Evolutionary conservation across 192 early-diverging fungal genomes (phyloP), one percentile per base, ranked within the genome.

Genomic region (Coemansia furcata): DNA sequence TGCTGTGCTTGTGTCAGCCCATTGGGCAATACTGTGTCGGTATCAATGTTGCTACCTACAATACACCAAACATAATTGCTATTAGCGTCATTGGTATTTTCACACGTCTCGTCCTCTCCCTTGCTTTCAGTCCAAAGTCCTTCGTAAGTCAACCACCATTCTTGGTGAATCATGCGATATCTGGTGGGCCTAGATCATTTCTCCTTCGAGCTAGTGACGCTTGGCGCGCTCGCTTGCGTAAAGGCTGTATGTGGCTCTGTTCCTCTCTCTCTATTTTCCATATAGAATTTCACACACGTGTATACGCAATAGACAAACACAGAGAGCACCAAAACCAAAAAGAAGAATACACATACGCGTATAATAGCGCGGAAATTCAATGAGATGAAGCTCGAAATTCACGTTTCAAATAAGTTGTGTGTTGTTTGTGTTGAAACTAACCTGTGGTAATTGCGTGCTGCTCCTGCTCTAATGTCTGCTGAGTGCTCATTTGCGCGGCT

Each of bases 1-100:
- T 78, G 76, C 57, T 83, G 81, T 32, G 36, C 73, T 19, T 36
- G 58, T 29, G 81, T 73, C 44, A 83, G 60, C 33, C 74, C 75
- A 58, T 59, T 74, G 26, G 62, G 49, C 62, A 65, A 43, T 37
- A 60, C 40, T 37, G 35, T 29, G 29, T 68, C 66, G 12, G 54
- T 17, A 0, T 11, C 30, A 4, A 32, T n/a, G 37, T 26, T 39
- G 5, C 54, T 21, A 54, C 14, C 44, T 33, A 46, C 23, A 33
- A 17, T 29, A 19, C 9, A 49, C 46, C 29, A 15, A 46, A 30
- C 4, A 15, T 32, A 33, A 12, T n/a, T 6, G 15, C 6, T 8
- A 47, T 26, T 46, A 46, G 38, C 29, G 33, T 46, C 7, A 1
- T 35, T 14, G 43, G 0, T 10, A 3, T 15, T 42, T 42, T 15